Base-by-base conservation (phyloP, 768 basidiomycete genomes). In the Serendipita indica region DNA sequence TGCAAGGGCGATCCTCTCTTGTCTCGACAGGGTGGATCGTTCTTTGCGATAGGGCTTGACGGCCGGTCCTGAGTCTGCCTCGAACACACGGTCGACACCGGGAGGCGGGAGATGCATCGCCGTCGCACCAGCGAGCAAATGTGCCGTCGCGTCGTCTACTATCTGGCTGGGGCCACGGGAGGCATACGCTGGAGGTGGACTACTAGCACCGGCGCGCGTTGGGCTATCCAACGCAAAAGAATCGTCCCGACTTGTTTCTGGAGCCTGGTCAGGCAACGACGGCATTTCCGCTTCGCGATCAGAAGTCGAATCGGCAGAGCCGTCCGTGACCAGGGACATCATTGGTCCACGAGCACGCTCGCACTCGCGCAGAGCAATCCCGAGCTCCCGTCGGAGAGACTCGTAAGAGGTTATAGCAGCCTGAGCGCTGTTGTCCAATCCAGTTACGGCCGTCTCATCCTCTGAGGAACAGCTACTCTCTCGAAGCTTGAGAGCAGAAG, bases 61-160 rank as follows among this genome's bases (percentile, higher is more conserved):
- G 33, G 57, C 56, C 2, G 64, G 65, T 0, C 65, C 64, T 3
- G 78, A 71, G 3, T 86, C 84, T 1, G 79, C 80, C 66, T 89
- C 88, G 63, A 82, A 91, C n/a, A 91, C 86, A 65, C 88, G 86
- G 65, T 90, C 88, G 54, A 80, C 76, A 13, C 86, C 87, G 0
- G 75, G 78, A 4, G 78, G 75, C 1, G 83, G 61, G 2, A 86
- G 70, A 63, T 81, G 77, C 35, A 74, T 67, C 2, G 78, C 68
- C 13, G 59, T 57, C 3, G 79, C 68, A 2, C 75, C 69, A 7
- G 77, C 64, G 22, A 85, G 68, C 3, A 85, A 69, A 67, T 81
- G 82, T 12, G 73, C 63, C 14, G 75, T 77, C 3, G 73, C 80
- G 62, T 85, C 83, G 63, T 84, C 84, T 33, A 54, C 49, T 16